Evolutionary conservation across 768 basidiomycete genomes (phyloP).

Genomic region (Hemileccinum rubropunctum): DNA sequence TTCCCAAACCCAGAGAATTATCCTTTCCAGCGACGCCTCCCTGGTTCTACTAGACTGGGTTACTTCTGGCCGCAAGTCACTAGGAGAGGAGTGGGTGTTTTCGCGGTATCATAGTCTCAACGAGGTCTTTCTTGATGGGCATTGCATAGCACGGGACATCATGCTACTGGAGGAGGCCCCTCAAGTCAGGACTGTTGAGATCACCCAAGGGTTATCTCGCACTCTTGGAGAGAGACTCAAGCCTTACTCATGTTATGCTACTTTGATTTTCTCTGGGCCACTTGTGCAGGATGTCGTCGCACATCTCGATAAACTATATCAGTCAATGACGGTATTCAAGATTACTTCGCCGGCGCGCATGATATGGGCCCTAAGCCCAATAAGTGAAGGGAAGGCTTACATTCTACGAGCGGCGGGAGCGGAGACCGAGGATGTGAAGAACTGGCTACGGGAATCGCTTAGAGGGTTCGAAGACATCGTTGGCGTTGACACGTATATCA

Average conservation of each 20-base stretch:
- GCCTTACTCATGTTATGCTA: slow-evolving; percentile 91
- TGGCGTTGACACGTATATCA: slow-evolving; percentile 63
- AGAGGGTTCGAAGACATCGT: slow-evolving; percentile 48
- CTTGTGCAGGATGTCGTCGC: slow-evolving; percentile 45
- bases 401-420: slow-evolving; percentile 73
- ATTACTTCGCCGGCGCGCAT: slow-evolving; percentile 50
- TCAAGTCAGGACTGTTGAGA: slow-evolving; percentile 6
- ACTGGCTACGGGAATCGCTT: slow-evolving; percentile 64
- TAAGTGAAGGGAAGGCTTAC: slow-evolving; percentile 46
- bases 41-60: slow-evolving; percentile 86
- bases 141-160: slow-evolving; percentile 71
- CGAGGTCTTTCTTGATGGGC: slow-evolving; percentile 68
- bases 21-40: slow-evolving; percentile 57
- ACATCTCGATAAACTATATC: slow-evolving; percentile 48
- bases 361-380: slow-evolving; percentile 78
- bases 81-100: slow-evolving; percentile 90
- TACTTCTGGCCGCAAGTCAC: slow-evolving; percentile 79
- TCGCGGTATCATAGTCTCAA: slow-evolving; percentile 82
- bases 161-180: slow-evolving; percentile 63
- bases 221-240: slow-evolving; percentile 58
- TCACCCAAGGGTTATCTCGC: slow-evolving; percentile 36
- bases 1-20: slow-evolving; percentile 79
- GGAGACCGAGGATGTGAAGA: slow-evolving; percentile 72
- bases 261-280: slow-evolving; percentile 76
- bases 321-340: slow-evolving; percentile 62